Conservation (phyloP, 192 early-diverging fungal species). For the Coemansia sp. region DNA sequence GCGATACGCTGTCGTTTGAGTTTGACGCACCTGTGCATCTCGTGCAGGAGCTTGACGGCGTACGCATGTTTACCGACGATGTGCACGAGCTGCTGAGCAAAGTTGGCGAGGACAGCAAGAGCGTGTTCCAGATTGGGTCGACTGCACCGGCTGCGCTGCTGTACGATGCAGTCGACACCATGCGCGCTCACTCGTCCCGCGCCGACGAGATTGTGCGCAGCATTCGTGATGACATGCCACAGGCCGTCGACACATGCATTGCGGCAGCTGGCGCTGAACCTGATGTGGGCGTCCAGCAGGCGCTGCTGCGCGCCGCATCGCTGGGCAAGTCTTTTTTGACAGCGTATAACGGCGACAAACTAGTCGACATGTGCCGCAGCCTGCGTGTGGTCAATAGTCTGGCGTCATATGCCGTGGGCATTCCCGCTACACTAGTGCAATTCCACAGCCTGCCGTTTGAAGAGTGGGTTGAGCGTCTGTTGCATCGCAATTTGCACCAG, state of each 20-base stretch:
- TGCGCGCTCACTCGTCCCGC: conserved; percentile 65
- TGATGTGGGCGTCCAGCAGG: conserved; percentile 70
- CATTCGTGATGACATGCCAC: conserved; percentile 73
- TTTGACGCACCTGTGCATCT: conserved; percentile 80
- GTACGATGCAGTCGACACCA: conserved; percentile 75
- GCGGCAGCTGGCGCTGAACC: conserved; percentile 91
- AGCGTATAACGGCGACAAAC: conserved; percentile 77
- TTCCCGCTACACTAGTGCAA: conserved; percentile 87
- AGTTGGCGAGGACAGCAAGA: conserved; percentile 55
- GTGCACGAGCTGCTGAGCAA: conserved; percentile 85
- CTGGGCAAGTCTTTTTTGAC: conserved; percentile 92
- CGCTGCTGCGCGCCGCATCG: conserved; percentile 78
- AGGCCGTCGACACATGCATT: conserved; percentile 88
- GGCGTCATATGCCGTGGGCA: conserved; percentile 77
- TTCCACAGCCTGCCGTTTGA: conserved; percentile 71
- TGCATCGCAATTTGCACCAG: conserved; percentile 79
- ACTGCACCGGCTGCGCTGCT: conserved; percentile 91
- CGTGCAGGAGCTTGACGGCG: conserved; percentile 87
- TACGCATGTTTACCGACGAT: conserved; percentile 80
- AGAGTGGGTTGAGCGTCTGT: conserved; percentile 75
- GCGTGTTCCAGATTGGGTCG: conserved; percentile 92
- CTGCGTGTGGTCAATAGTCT: conserved; percentile 90
- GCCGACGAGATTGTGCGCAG: conserved; percentile 95
- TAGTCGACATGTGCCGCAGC: conserved; percentile 83
- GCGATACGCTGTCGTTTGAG: conserved; percentile 59